Conservation (phyloP, 2,329 filamentous ascomycete species). For the Stagonosporopsis cucurbitacearum region DNA sequence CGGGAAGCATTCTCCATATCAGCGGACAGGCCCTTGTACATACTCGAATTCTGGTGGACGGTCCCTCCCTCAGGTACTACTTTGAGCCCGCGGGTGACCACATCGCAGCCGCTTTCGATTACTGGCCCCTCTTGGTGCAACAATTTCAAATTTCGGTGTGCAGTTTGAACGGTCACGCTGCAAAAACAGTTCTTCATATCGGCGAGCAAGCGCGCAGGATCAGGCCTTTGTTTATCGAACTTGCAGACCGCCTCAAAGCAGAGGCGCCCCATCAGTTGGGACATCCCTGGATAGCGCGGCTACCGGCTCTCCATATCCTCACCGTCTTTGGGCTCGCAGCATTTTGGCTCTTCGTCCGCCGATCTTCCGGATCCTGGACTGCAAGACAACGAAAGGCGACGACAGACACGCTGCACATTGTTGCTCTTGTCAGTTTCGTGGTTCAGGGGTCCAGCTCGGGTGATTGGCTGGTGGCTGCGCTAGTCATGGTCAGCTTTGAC, state of each 20-base stretch:
- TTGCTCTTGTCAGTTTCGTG: constrained; percentile 32
- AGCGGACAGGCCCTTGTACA: constrained; percentile 15
- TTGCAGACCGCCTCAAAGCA: constrained; percentile 19
- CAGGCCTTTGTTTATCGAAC: constrained; percentile 15
- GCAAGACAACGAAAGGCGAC: constrained; percentile 29
- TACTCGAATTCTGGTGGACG: background rate
- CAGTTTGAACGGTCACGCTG: constrained; percentile 22
- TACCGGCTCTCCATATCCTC: constrained; percentile 27
- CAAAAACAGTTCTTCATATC: constrained; percentile 6
- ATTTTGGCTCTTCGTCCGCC: constrained; percentile 24
- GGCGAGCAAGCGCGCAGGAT: constrained; percentile 11
- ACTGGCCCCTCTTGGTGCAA: constrained; percentile 25
- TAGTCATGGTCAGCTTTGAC: constrained; percentile 45
- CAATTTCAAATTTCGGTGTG: constrained; percentile 19
- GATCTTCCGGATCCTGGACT: constrained; percentile 29
- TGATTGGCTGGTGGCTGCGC: constrained; percentile 33
- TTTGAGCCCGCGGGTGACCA: constrained; percentile 6
- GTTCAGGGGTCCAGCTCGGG: constrained; percentile 26
- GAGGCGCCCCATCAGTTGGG: constrained; percentile 12
- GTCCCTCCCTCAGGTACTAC: constrained; percentile 6
- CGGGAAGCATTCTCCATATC: constrained; percentile 30
- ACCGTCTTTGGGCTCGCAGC: constrained; percentile 29
- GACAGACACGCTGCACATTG: constrained; percentile 29
- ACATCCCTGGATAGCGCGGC: constrained; percentile 24
- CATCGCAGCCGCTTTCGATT: background rate